phyloP scores from a whole-genome alignment of 352 stramenopile species.

The Plasmopara viticola region DNA sequence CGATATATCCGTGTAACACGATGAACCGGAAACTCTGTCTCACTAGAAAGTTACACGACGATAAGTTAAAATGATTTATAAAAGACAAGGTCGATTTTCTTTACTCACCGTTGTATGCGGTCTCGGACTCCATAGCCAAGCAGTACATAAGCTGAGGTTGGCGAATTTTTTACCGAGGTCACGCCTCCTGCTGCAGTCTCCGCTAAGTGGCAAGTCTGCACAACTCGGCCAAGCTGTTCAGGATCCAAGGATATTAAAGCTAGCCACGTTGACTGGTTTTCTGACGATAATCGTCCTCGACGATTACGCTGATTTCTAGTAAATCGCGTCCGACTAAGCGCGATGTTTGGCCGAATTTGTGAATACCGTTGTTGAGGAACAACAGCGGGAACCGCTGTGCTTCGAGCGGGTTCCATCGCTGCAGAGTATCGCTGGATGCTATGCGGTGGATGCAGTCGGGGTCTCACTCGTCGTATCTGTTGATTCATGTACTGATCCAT shows the following conservation, averaged over 20 bases:
- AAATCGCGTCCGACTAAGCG: constrained; percentile 69
- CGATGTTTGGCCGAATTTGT: constrained; percentile 82
- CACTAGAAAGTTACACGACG: constrained; percentile 26
- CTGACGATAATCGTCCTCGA: constrained; percentile 58
- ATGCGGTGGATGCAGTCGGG: constrained; percentile 44
- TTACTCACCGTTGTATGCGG: constrained; percentile 65
- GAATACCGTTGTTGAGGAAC: constrained; percentile 61
- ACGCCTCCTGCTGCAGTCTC: constrained; percentile 78
- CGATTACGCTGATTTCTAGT: constrained; percentile 70
- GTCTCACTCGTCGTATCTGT: constrained; percentile 71
- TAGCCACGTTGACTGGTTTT: constrained; percentile 84
- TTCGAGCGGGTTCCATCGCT: constrained; percentile 23
- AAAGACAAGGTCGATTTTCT: neutral
- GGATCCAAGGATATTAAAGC: constrained; percentile 77
- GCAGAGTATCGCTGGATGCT: constrained; percentile 33
- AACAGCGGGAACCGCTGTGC: constrained; percentile 15
- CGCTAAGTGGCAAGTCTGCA: constrained; percentile 78
- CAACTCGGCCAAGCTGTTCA: constrained; percentile 64
- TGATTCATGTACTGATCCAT: constrained; percentile 84
- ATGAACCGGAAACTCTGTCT: constrained; percentile 77
- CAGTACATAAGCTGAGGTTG: constrained; percentile 78
- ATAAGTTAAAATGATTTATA: neutral
- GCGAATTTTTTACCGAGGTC: constrained; percentile 87
- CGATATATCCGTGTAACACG: constrained; percentile 85
- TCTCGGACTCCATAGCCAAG: constrained; percentile 83